Conservation (phyloP, 2,329 filamentous ascomycete genomes). For the Emmonsiellopsis sp. region DNA sequence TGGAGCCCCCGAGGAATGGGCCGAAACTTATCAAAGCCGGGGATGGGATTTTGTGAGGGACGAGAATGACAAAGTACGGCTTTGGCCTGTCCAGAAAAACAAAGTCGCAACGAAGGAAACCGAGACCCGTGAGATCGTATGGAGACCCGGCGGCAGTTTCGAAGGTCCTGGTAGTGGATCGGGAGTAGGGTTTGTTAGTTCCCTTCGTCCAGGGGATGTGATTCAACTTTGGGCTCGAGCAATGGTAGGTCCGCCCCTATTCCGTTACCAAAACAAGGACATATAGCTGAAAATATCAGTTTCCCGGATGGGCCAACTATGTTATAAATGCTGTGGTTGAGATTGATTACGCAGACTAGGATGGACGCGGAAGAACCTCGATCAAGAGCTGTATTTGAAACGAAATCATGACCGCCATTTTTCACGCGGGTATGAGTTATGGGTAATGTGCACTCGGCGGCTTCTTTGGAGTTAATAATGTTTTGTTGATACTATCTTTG, state of each 20-base stretch:
- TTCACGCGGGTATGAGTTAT: not conserved
- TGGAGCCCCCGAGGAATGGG: not conserved
- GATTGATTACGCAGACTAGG: conserved; percentile 1
- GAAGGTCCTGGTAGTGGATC: not conserved
- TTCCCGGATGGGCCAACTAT: conserved; percentile 1
- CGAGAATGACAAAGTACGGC: not conserved
- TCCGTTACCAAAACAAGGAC: not conserved
- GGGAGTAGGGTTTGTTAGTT: not conserved
- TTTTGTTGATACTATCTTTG: not conserved
- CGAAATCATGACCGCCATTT: not conserved
- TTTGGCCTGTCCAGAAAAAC: not conserved
- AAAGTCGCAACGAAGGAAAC: not conserved
- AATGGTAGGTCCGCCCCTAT: not conserved
- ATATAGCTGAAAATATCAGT: not conserved
- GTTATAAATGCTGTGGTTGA: not conserved
- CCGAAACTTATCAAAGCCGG: not conserved
- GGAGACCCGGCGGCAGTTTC: not conserved
- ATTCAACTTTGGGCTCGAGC: conserved; percentile 3
- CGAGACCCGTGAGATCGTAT: not conserved
- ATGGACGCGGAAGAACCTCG: not conserved
- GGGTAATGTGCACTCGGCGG: too few species aligned
- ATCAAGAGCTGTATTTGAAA: not conserved
- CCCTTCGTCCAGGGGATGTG: conserved; percentile 1
- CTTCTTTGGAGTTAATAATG: too few species aligned
- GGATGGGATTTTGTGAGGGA: conserved; percentile 2